phyloP scores from a whole-genome alignment of 805 yeast species.

The Candida sithepensis region DNA sequence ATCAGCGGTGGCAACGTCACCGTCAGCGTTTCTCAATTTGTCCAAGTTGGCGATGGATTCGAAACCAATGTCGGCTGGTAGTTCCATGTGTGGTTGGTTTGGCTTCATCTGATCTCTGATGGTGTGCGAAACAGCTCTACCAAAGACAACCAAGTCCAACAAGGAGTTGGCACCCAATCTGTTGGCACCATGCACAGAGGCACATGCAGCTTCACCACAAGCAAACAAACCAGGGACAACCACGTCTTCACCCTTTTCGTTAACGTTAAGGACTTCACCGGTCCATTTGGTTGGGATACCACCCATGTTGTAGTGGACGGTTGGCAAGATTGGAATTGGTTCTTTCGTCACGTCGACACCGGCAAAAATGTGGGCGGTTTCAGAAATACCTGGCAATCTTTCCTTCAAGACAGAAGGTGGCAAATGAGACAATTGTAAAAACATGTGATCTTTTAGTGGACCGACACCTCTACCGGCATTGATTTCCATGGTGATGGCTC shows the following conservation, averaged over 20 bases:
- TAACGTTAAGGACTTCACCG: conserved; percentile 87
- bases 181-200: conserved; percentile 98
- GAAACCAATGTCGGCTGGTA: conserved; percentile 82
- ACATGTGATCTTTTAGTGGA: conserved; percentile 91
- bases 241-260: conserved; percentile 83
- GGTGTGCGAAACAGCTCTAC: conserved; percentile 96
- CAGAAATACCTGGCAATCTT: conserved; percentile 98
- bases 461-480: conserved; percentile 99
- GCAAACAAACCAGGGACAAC: conserved; percentile 92
- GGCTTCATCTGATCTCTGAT: conserved; percentile 83
- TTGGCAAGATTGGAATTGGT: conserved; percentile 97
- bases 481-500: conserved; percentile 98
- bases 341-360: conserved; percentile 99
- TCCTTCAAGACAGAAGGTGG: conserved; percentile 90
- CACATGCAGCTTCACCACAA: conserved; percentile 99
- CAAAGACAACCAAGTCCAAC: conserved; percentile 94
- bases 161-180: conserved; percentile 98
- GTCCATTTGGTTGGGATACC: conserved; percentile 98
- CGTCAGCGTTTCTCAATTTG: conserved; percentile 78
- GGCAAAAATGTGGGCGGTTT: conserved; percentile 96
- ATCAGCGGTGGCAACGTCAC: conserved; percentile 78
- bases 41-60: conserved; percentile 90
- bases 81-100: conserved; percentile 78
- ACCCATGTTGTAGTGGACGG: conserved; percentile 99
- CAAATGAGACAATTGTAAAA: conserved; percentile 87